Conservation (phyloP, 371 early-diverging fungal species). For the Dichotomocladium elegans region DNA sequence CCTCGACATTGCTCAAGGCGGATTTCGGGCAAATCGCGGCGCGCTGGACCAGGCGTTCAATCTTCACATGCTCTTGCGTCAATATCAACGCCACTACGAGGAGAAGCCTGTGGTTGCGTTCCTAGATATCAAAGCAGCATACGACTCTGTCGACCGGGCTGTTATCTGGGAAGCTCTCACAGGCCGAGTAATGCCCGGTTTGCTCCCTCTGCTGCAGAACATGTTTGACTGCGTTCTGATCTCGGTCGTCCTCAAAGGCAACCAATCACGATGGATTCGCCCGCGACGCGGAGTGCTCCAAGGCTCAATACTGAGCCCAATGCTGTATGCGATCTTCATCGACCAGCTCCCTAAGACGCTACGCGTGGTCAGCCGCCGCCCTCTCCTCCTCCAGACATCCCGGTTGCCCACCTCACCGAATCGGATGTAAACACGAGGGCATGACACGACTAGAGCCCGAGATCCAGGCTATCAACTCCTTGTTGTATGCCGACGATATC, state of each 20-base stretch:
- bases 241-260: constrained; percentile 1
- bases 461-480: neutral
- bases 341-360: constrained; percentile 13
- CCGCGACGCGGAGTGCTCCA: constrained; percentile 18
- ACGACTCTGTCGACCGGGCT: constrained; percentile 12
- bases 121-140: constrained; percentile 21
- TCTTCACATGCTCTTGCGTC: constrained; percentile 10
- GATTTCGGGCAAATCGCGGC: constrained; percentile 12
- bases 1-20: constrained; percentile 19
- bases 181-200: neutral
- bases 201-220: constrained; percentile 5
- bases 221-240: constrained; percentile 14
- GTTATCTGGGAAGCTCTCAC: constrained; percentile 9
- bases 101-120: constrained; percentile 10
- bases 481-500: constrained; percentile 15
- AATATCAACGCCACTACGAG: neutral
- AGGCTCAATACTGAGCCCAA: constrained; percentile 19
- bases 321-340: constrained; percentile 20
- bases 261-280: constrained; percentile 1
- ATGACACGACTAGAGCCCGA: too few species aligned
- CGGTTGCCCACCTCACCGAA: neutral
- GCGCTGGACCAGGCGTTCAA: constrained; percentile 19
- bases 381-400: neutral
- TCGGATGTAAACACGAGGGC: neutral
- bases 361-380: neutral